These are phyloP conservation scores for Sherardia arvensis DNA, from an alignment of 257 asterid genomes.

Conservation along the genomic window DNA sequence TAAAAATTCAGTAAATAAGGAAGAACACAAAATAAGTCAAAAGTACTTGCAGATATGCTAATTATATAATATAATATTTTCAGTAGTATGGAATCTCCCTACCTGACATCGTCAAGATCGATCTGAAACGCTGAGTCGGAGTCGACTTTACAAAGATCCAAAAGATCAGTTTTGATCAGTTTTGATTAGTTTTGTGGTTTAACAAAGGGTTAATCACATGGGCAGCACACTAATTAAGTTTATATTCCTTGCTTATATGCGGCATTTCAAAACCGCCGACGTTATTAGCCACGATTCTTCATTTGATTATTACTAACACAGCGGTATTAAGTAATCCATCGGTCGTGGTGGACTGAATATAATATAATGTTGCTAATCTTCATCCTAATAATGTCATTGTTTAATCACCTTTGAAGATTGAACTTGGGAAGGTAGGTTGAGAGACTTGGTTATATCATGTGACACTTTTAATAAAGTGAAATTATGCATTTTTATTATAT, in stretches of 20 bases:
- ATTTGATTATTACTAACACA: neutral
- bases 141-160: neutral
- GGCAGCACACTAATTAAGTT: neutral
- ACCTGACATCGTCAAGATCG: neutral
- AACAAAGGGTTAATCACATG: neutral
- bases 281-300: neutral
- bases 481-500: too few species aligned
- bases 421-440: too few species aligned
- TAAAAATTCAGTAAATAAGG: too few species aligned
- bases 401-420: neutral
- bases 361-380: neutral
- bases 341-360: neutral
- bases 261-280: neutral
- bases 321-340: neutral
- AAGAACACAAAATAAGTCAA: neutral
- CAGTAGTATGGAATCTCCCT: neutral
- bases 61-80: too few species aligned
- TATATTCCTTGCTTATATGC: neutral
- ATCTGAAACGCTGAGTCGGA: constrained; percentile 14
- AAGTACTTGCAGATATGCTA: too few species aligned
- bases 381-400: neutral
- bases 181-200: too few species aligned
- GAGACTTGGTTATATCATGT: too few species aligned
- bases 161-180: neutral
- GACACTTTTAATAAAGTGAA: too few species aligned